These are phyloP conservation scores for Fistulinella staudtii DNA, from an alignment of 1,284 basidiomycete genomes.

Conservation along the genomic window DNA sequence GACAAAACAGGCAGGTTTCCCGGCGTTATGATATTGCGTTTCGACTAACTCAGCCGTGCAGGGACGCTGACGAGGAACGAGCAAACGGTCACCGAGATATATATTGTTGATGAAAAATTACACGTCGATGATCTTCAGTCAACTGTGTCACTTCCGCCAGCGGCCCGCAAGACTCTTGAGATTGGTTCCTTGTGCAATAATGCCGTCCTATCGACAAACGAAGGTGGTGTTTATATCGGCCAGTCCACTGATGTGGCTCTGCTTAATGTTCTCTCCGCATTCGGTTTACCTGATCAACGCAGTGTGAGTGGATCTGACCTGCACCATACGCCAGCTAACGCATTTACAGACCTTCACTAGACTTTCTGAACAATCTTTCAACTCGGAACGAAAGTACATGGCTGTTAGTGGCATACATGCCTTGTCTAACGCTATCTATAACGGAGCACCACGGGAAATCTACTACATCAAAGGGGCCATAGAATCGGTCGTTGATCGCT, in stretches of 20 bases:
- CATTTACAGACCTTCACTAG: conserved; percentile 64
- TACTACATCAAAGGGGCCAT: conserved; percentile 93
- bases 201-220: conserved; percentile 59
- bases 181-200: conserved; percentile 74
- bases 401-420: conserved; percentile 72
- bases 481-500: conserved; percentile 81
- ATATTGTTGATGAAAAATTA: conserved; percentile 80
- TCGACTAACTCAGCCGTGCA: conserved; percentile 29
- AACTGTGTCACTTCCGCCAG: conserved; percentile 41
- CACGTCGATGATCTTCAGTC: conserved; percentile 50
- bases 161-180: conserved; percentile 60
- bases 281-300: conserved; percentile 70
- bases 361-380: conserved; percentile 82
- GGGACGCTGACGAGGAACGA: conserved; percentile 96
- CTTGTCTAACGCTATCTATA: conserved; percentile 33
- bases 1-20: conserved; percentile 82
- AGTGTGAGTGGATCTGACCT: conserved; percentile 42
- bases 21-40: neutral
- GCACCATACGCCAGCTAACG: conserved; percentile 5
- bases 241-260: conserved; percentile 94
- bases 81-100: conserved; percentile 89
- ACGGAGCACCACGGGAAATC: conserved; percentile 55
- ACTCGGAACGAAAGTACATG: conserved; percentile 92
- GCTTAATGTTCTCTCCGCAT: conserved; percentile 73
- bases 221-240: conserved; percentile 75